These are phyloP conservation scores for Xylogone sp. DNA, from an alignment of 2,329 filamentous ascomycete genomes.

Conservation along the genomic window DNA sequence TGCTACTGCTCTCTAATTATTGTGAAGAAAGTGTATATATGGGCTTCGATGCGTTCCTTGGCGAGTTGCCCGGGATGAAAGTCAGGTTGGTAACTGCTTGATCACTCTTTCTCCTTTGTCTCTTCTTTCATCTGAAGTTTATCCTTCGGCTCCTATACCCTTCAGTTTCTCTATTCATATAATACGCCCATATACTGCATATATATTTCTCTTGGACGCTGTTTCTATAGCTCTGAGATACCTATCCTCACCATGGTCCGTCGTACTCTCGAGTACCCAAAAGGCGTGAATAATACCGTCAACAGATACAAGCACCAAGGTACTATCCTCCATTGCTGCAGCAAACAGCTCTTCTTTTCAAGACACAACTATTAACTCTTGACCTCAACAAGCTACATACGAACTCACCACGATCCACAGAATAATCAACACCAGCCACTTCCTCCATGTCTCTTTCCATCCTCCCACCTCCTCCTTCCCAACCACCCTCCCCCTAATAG, in stretches of 20 bases:
- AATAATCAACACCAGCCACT: conserved; percentile 69
- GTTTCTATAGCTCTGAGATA: neutral
- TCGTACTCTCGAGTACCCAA: conserved; percentile 20
- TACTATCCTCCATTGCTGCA: neutral
- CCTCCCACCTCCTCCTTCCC: conserved; percentile 57
- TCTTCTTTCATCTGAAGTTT: too few relatives aligned
- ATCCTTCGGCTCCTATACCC: too few relatives aligned
- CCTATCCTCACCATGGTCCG: conserved; percentile 14
- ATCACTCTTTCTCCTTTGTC: too few relatives aligned
- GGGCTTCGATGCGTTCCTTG: too few relatives aligned
- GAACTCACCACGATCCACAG: conserved; percentile 62
- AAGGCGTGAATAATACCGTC: conserved; percentile 18
- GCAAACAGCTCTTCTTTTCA: neutral
- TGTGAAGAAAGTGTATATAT: too few relatives aligned
- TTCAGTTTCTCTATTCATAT: too few relatives aligned
- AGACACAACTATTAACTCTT: neutral
- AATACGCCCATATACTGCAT: too few relatives aligned
- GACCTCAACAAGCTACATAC: conserved; percentile 10
- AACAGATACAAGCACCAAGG: conserved; percentile 25
- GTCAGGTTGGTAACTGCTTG: too few relatives aligned
- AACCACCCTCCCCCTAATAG: conserved; percentile 79
- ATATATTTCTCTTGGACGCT: neutral
- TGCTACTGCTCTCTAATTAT: too few relatives aligned
- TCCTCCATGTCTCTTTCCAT: conserved; percentile 78
- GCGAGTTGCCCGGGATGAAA: too few relatives aligned